Conservation (phyloP, 257 asterid species). For the Agastache rugosa region DNA sequence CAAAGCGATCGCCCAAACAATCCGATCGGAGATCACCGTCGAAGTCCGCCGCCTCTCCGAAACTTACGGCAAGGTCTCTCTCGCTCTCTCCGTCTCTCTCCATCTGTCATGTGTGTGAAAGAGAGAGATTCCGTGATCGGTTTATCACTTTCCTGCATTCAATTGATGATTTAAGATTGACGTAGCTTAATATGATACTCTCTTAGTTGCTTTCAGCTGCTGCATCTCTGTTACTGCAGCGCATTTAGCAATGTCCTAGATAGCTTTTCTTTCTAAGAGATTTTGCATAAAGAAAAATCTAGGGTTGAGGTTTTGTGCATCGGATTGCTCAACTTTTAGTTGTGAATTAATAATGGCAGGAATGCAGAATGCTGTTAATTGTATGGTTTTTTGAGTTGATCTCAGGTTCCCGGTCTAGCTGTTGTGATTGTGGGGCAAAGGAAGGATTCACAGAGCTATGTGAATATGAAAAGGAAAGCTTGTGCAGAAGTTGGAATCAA, state of each 20-base stretch:
- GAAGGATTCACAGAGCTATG: constrained; percentile 97
- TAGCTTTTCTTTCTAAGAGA: background rate
- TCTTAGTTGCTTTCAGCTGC: constrained; percentile 16
- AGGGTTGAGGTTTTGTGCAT: background rate
- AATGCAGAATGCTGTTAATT: background rate
- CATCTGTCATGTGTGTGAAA: background rate
- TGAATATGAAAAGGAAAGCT: constrained; percentile 90
- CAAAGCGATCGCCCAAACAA: constrained; percentile 74
- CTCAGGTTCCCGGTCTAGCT: constrained; percentile 94
- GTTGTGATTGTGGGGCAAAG: constrained; percentile 91
- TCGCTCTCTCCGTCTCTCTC: constrained; percentile 1
- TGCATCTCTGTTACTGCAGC: background rate
- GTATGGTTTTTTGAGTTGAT: constrained; percentile 34
- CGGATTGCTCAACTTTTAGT: background rate
- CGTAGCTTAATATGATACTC: background rate
- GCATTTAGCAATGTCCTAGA: background rate
- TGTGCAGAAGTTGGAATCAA: constrained; percentile 91
- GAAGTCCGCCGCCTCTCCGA: constrained; percentile 66
- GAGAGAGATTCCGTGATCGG: background rate
- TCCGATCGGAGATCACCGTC: constrained; percentile 70
- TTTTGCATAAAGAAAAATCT: background rate
- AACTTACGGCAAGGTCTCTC: constrained; percentile 68
- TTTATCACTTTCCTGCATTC: constrained; percentile 1
- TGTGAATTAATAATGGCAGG: background rate
- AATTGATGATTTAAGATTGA: constrained; percentile 22